phyloP scores from a whole-genome alignment of 306 rosid species.

The Vigna unguiculata region DNA sequence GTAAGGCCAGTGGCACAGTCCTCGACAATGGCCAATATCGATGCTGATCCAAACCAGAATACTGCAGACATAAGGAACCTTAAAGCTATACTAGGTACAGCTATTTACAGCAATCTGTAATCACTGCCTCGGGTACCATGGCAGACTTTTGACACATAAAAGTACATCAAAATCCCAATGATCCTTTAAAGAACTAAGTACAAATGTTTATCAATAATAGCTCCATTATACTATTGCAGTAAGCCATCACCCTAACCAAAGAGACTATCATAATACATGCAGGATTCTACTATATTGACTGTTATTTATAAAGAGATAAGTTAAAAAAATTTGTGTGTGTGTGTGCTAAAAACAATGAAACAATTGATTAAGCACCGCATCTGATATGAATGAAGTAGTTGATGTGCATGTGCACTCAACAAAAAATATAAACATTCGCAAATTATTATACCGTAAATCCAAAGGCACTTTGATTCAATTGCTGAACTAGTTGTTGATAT shows the following conservation, averaged over 20 bases:
- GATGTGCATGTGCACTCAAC: neutral
- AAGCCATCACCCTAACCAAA: neutral
- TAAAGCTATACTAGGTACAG: neutral
- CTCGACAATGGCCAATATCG: neutral
- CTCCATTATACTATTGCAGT: neutral
- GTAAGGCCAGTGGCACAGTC: neutral
- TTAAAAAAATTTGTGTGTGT: too few species aligned
- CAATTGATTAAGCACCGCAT: neutral
- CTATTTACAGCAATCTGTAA: neutral
- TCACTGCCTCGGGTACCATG: neutral
- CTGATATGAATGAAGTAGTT: too few species aligned
- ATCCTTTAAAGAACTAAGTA: neutral
- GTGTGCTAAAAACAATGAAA: too few species aligned
- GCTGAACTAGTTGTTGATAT: neutral
- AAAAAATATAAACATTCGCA: neutral
- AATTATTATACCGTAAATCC: neutral
- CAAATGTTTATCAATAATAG: neutral
- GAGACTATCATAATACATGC: neutral
- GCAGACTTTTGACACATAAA: neutral
- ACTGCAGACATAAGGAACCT: slow-evolving; percentile 1
- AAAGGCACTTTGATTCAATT: neutral
- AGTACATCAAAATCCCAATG: neutral
- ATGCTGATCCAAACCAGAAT: neutral
- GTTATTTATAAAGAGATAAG: too few species aligned
- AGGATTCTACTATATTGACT: neutral